Evolutionary conservation across 2,329 filamentous ascomycete species (phyloP).

Genomic region (Diplocarpon rosae): DNA sequence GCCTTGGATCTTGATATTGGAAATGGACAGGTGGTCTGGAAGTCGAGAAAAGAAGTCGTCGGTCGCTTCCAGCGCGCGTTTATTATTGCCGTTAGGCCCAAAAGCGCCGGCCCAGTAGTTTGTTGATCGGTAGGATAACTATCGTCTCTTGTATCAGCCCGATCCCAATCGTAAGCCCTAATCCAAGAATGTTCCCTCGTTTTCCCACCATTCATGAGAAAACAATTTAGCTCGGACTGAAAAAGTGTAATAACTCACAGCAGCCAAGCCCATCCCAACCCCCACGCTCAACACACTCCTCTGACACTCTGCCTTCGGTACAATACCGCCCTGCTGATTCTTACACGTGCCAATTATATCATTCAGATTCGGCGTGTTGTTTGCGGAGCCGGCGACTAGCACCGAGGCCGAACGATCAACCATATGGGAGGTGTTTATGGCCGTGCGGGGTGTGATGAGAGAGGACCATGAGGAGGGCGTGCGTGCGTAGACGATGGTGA

Average conservation of each 20-base stretch:
- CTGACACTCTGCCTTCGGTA: background rate
- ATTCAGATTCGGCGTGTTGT: background rate
- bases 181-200: background rate
- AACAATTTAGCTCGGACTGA: background rate
- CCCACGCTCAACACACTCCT: background rate
- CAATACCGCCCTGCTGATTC: slow-evolving; percentile 2
- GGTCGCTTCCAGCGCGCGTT: background rate
- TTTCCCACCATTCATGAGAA: background rate
- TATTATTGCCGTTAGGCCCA: slow-evolving; percentile 3
- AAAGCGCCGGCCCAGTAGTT: slow-evolving; percentile 3
- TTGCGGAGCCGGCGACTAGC: background rate
- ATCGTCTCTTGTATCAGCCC: no score
- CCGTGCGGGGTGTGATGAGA: background rate
- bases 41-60: slow-evolving; percentile 4
- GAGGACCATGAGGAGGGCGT: background rate
- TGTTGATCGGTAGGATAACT: slow-evolving; percentile 3
- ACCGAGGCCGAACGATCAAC: background rate
- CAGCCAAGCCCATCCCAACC: slow-evolving; percentile 1
- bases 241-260: background rate
- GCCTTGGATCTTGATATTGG: slow-evolving; percentile 4
- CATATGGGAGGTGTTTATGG: background rate
- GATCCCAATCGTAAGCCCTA: no score
- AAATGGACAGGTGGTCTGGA: slow-evolving; percentile 1
- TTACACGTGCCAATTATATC: slow-evolving; percentile 6
- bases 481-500: background rate